Evolutionary conservation across 2,329 filamentous ascomycete genomes (phyloP).

Genomic region (Apiospora phragmitis): DNA sequence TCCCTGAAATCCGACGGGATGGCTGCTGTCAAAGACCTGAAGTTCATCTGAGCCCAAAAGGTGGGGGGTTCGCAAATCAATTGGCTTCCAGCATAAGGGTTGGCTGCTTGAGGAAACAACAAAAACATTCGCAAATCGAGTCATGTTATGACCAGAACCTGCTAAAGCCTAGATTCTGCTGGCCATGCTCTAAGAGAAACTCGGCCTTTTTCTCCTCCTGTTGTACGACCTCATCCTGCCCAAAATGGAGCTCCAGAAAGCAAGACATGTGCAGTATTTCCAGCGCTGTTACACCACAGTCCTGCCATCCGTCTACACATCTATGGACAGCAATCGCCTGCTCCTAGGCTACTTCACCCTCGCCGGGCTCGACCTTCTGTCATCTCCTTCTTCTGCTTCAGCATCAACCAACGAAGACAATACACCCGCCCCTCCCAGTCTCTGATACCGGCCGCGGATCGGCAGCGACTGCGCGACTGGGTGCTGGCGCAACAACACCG

Average conservation of each 20-base stretch:
- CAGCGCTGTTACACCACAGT: constrained; percentile 80
- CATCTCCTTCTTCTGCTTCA: constrained; percentile 55
- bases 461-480: constrained; percentile 63
- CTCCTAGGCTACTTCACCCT: constrained; percentile 88
- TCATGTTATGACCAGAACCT: neutral
- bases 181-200: neutral
- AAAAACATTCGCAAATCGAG: neutral
- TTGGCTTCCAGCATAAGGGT: neutral
- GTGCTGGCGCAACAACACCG: constrained; percentile 85
- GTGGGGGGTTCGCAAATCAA: neutral
- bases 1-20: neutral
- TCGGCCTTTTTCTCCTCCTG: neutral
- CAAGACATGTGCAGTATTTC: constrained; percentile 87
- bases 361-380: constrained; percentile 80
- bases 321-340: constrained; percentile 88
- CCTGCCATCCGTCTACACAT: constrained; percentile 80
- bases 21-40: neutral
- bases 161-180: neutral
- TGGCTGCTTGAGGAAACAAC: neutral
- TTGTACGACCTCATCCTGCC: neutral
- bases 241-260: constrained; percentile 49
- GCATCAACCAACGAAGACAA: constrained; percentile 19
- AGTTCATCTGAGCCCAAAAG: neutral
- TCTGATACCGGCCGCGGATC: constrained; percentile 48
- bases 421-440: constrained; percentile 55